Evolutionary conservation across 1,284 basidiomycete species (phyloP).

Genomic region (Cystobasidium slooffiae): DNA sequence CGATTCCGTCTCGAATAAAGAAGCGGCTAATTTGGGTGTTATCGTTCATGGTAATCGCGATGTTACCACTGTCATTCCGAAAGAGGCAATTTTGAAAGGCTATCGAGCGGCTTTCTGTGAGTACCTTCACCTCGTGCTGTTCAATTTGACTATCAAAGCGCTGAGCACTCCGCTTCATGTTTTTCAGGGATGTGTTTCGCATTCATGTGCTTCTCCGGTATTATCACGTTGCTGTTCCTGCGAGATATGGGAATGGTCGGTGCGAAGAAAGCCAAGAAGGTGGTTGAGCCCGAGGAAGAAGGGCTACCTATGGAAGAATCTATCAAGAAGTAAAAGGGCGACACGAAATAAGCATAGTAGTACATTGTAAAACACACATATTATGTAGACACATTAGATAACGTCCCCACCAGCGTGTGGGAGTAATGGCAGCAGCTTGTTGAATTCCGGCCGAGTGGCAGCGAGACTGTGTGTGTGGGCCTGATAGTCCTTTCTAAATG

Average conservation of each 20-base stretch:
- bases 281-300: not conserved
- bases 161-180: not conserved
- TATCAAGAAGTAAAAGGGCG: not conserved
- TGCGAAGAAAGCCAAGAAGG: slow-evolving; percentile 22
- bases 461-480: no score
- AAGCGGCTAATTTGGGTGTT: slow-evolving; percentile 15
- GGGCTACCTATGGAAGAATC: not conserved
- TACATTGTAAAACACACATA: no score
- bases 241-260: slow-evolving; percentile 36
- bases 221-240: slow-evolving; percentile 7
- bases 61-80: slow-evolving; percentile 28
- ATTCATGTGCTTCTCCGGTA: not conserved
- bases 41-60: slow-evolving; percentile 20
- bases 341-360: no score
- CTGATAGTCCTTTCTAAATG: no score
- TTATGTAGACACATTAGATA: no score
- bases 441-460: no score
- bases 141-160: not conserved
- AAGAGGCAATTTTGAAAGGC: slow-evolving; percentile 30
- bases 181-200: slow-evolving; percentile 26
- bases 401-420: no score
- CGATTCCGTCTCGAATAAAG: slow-evolving; percentile 19
- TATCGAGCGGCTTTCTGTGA: slow-evolving; percentile 32
- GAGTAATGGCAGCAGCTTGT: no score
- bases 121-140: not conserved